Conservation (phyloP, 2,329 filamentous ascomycete species). For the Plenodomus lindquistii region DNA sequence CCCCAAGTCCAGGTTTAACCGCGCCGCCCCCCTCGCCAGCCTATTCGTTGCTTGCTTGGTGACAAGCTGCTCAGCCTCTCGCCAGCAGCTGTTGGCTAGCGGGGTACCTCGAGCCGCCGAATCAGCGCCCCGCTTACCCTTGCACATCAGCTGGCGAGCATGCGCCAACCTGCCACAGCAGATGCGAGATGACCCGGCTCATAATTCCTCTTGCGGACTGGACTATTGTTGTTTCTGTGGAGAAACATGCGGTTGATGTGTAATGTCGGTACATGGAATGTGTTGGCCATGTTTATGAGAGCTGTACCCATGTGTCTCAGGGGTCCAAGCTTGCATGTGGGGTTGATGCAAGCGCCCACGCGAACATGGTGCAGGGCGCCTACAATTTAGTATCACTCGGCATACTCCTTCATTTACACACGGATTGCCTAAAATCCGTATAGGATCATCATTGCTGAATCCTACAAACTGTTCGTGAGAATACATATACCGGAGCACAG, state of each 20-base stretch:
- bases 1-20: conserved; percentile 15
- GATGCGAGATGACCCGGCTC: conserved; percentile 8
- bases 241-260: neutral
- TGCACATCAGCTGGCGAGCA: conserved; percentile 2
- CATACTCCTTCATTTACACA: neutral
- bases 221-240: neutral
- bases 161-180: conserved; percentile 19
- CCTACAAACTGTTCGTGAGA: neutral
- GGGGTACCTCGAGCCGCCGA: conserved; percentile 36
- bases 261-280: neutral
- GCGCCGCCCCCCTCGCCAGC: conserved; percentile 16
- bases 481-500: neutral
- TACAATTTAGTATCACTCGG: neutral
- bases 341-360: conserved; percentile 19
- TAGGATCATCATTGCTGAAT: neutral
- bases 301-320: conserved; percentile 2
- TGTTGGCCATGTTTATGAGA: too few species aligned
- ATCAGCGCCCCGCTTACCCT: conserved; percentile 22
- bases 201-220: conserved; percentile 1
- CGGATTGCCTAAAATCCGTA: neutral
- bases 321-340: conserved; percentile 17
- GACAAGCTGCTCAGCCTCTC: conserved; percentile 42
- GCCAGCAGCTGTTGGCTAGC: conserved; percentile 33
- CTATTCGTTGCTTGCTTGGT: conserved; percentile 12
- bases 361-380: neutral